phyloP scores from a whole-genome alignment of 1,139 yeast species.

The Citeromyces hawaiiensis region DNA sequence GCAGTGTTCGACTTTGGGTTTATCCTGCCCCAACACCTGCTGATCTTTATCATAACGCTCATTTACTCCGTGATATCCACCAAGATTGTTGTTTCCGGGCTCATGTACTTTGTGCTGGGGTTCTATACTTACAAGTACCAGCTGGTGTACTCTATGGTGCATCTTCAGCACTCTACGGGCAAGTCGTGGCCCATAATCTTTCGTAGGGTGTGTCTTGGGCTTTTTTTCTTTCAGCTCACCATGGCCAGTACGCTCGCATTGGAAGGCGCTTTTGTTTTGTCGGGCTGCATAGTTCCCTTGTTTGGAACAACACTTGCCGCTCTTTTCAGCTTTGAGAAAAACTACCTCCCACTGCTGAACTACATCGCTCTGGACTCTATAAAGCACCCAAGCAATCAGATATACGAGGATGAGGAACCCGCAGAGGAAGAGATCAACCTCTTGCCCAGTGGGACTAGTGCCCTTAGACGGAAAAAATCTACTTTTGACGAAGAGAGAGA shows the following conservation, averaged over 20 bases:
- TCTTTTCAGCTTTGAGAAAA: slow-evolving; percentile 42
- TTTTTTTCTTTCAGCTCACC: slow-evolving; percentile 45
- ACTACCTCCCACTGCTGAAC: slow-evolving; percentile 42
- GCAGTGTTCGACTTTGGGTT: slow-evolving; percentile 54
- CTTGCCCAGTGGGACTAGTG: background rate
- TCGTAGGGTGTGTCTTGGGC: slow-evolving; percentile 42
- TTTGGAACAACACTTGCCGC: slow-evolving; percentile 34
- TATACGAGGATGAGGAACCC: background rate
- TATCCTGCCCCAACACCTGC: slow-evolving; percentile 51
- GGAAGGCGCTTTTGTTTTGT: slow-evolving; percentile 42
- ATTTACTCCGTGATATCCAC: slow-evolving; percentile 55
- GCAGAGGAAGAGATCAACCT: background rate
- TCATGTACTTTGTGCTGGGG: slow-evolving; percentile 48
- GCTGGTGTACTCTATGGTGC: slow-evolving; percentile 51
- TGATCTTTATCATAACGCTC: slow-evolving; percentile 45
- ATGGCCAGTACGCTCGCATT: slow-evolving; percentile 61
- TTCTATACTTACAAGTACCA: slow-evolving; percentile 57
- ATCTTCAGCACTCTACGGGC: slow-evolving; percentile 61
- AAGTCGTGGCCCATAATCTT: slow-evolving; percentile 60
- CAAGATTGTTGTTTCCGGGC: slow-evolving; percentile 50
- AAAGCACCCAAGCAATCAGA: slow-evolving; percentile 7
- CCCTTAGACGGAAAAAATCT: slow-evolving; percentile 14
- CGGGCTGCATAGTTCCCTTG: slow-evolving; percentile 38
- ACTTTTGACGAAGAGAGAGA: slow-evolving; percentile 49
- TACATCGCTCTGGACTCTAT: slow-evolving; percentile 56